Evolutionary conservation across 208 protist genomes (phyloP), one percentile per base, ranked within the genome.

Genomic region (Trypanosoma boissoni): DNA sequence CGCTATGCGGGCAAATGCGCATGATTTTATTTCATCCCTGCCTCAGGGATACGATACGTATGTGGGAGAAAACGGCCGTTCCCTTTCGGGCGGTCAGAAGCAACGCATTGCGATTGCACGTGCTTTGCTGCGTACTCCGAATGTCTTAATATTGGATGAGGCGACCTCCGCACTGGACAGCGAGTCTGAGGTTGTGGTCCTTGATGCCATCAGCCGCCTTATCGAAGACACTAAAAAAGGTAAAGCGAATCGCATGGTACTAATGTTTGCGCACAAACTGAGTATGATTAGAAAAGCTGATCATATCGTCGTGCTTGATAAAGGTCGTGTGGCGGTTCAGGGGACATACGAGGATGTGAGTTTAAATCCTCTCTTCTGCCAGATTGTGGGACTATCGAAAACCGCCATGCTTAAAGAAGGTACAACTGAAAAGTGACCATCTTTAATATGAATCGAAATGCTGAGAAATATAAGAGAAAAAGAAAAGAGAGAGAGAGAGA

Each of bases 41-140:
- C 88, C 89, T 5, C 59, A 97, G 39, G 84, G 82, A 24, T 97
- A 97, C 68, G 79, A 94, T 41, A 96, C 91, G 2, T 84, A 78
- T 46, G 90, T 97, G 6, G 94, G 91, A 24, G 94, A 96, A 68
- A 67, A 72, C 50, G 93, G 92, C 24, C 72, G 81, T n/a, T 80
- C 71, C 36, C 75, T 98, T 9, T 93, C 82, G 5, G 95, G 92
- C 16, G 95, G 94, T 1, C 92, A 98, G 77, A 94, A 93, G 74
- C 95, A 98, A 72, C 86, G 94, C 45, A 92, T 98, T 44, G 88
- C 89, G 23, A 97, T 98, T 70, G 93, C 92, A 2, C 74, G 96
- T 28, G 88, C 86, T 18, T 64, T 98, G 4, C 52, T 91, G 54
- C 83, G 86, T 10, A 61, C 88, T 49, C 91, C 96, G 36, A 71